Conservation (phyloP, 306 rosid species). For the Medicago arabica region DNA sequence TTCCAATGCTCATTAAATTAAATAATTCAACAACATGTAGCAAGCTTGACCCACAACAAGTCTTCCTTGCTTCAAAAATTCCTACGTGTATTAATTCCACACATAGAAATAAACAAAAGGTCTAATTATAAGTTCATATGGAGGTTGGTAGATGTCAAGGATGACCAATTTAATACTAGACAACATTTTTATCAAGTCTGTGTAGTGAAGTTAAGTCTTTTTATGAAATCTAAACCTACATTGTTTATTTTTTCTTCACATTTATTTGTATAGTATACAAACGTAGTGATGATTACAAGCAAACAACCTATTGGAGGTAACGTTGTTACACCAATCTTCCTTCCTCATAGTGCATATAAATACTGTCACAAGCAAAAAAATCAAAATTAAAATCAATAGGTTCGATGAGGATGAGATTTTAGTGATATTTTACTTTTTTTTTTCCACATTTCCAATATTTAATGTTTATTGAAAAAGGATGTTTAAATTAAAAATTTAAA, state of each 20-base stretch:
- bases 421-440: no score
- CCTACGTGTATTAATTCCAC: neutral
- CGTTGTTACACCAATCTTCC: neutral
- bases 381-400: neutral
- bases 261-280: no score
- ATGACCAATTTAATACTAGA: neutral
- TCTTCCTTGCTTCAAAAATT: neutral
- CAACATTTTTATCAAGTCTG: neutral
- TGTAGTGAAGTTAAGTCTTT: neutral
- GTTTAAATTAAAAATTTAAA: no score
- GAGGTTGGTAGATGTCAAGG: neutral
- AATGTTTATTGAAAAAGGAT: no score
- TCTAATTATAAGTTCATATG: neutral
- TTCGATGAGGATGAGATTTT: no score
- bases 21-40: slow-evolving; percentile 67
- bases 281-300: neutral
- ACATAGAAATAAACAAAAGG: neutral
- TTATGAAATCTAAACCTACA: neutral
- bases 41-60: slow-evolving; percentile 51
- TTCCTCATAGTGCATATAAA: slow-evolving; percentile 18
- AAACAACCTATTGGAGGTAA: slow-evolving; percentile 3
- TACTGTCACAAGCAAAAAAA: neutral
- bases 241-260: neutral
- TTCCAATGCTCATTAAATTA: slow-evolving; percentile 58
- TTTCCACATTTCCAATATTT: no score